phyloP scores from a whole-genome alignment of 1,284 basidiomycete genomes.

The Microbotryum lychnidis-dioicae region DNA sequence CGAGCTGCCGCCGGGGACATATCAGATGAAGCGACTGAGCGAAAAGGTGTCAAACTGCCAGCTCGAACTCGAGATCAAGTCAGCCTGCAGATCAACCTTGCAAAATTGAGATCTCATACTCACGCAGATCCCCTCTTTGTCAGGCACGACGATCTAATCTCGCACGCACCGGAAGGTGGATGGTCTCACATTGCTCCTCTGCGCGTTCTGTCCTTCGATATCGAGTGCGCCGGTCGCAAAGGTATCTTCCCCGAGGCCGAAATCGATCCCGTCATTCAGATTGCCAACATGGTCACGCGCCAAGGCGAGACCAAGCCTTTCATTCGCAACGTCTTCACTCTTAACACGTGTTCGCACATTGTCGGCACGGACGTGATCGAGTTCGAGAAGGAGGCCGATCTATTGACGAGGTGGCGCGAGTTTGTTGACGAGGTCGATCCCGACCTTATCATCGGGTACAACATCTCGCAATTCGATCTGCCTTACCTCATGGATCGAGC shows the following conservation, averaged over 20 bases:
- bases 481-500: constrained; percentile 88
- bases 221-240: constrained; percentile 91
- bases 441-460: constrained; percentile 89
- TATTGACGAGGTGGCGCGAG: constrained; percentile 71
- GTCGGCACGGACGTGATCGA: constrained; percentile 90
- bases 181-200: constrained; percentile 87
- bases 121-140: neutral
- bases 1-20: constrained; percentile 72
- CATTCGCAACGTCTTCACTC: constrained; percentile 89
- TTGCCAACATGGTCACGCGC: constrained; percentile 92
- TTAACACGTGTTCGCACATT: constrained; percentile 85
- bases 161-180: constrained; percentile 76
- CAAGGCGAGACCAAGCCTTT: constrained; percentile 89
- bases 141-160: constrained; percentile 74
- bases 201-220: constrained; percentile 89
- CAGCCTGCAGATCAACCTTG: constrained; percentile 30
- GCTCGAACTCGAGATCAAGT: constrained; percentile 71
- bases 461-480: constrained; percentile 83
- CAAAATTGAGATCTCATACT: neutral
- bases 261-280: constrained; percentile 87
- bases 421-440: constrained; percentile 83
- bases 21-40: constrained; percentile 52
- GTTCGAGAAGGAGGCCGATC: constrained; percentile 61
- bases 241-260: constrained; percentile 88
- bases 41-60: constrained; percentile 72